Base-by-base conservation (phyloP, 306 rosid genomes). In the Rosa chinensis region DNA sequence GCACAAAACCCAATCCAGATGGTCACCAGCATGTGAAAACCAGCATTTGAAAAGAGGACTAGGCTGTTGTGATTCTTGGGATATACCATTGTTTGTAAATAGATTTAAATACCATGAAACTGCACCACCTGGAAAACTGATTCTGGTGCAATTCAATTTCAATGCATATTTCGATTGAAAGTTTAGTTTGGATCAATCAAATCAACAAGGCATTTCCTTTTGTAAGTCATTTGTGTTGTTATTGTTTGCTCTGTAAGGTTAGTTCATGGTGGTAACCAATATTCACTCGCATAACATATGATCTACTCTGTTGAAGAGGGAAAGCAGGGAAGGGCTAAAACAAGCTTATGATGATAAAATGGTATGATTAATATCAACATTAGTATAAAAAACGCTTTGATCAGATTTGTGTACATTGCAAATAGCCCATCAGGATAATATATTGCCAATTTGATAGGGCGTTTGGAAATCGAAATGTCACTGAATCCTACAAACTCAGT, bases 1-100 rank as follows among this genome's bases (percentile, higher is more conserved):
- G 77, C 53, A 59, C 74, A 76, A 8, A 81, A 80, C 66, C 78
- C 89, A 14, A 86, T 25, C 52, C 79, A 69, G 75, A 82, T 66
- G 62, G 53, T 90, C 72, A 86, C 88, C 89, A 84, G 79, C 82
- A 84, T 86, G 80, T 94, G 78, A 89, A 78, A 10, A 3, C 7
- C 37, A 59, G 43, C 69, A 64, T 64, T 64, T 64, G 70, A 16
- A 35, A 55, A 61, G 47, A 56, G 32, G 62, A n/a, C 3, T 40
- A 48, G 68, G 78, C 58, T 61, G 72, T 45, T 18, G 64, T 23
- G 21, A 25, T 43, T 43, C 21, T 62, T 32, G 14, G 47, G 62
- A 10, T 9, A 50, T 10, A 75, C 25, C 48, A 63, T 76, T 32
- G 79, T 32, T 47, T 76, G 79, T 76, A 76, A 28, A 76, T 76